Evolutionary conservation across 345 rosid genomes (phyloP).

Genomic region (Durio zibethinus): DNA sequence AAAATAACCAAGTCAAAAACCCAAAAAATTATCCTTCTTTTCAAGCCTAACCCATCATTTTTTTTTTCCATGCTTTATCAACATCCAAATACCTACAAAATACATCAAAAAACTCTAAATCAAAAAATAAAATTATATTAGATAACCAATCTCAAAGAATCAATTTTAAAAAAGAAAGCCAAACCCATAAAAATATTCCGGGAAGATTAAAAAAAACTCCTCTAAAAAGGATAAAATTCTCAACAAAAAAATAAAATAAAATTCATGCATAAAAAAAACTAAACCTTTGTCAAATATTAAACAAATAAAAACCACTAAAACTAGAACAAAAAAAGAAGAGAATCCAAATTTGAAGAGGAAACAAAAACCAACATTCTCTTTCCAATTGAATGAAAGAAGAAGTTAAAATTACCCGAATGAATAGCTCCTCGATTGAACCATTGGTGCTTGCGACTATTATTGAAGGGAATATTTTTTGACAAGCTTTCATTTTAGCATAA

Average conservation of each 20-base stretch:
- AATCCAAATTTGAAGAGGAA: not conserved
- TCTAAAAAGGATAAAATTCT: not conserved
- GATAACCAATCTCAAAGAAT: too few relatives aligned
- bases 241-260: not conserved
- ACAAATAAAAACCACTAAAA: not conserved
- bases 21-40: too few relatives aligned
- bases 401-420: slow-evolving; percentile 34
- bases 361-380: not conserved
- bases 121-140: too few relatives aligned
- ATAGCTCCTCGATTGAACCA: slow-evolving; percentile 35
- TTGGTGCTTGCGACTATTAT: slow-evolving; percentile 38
- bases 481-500: slow-evolving; percentile 23
- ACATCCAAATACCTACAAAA: too few relatives aligned
- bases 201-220: too few relatives aligned
- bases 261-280: not conserved
- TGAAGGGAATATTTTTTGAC: slow-evolving; percentile 24
- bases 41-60: too few relatives aligned
- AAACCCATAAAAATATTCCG: too few relatives aligned
- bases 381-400: not conserved
- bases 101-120: too few relatives aligned
- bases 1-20: too few relatives aligned
- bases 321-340: not conserved
- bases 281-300: slow-evolving; percentile 1
- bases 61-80: too few relatives aligned
- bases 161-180: too few relatives aligned